A percentile compares a stretch with the other conserved stretches of the same genome.
These are phyloP conservation scores for Paracoccidioides lutzii DNA, from an alignment of 2,329 filamentous ascomycete species.

Conservation along the genomic window DNA sequence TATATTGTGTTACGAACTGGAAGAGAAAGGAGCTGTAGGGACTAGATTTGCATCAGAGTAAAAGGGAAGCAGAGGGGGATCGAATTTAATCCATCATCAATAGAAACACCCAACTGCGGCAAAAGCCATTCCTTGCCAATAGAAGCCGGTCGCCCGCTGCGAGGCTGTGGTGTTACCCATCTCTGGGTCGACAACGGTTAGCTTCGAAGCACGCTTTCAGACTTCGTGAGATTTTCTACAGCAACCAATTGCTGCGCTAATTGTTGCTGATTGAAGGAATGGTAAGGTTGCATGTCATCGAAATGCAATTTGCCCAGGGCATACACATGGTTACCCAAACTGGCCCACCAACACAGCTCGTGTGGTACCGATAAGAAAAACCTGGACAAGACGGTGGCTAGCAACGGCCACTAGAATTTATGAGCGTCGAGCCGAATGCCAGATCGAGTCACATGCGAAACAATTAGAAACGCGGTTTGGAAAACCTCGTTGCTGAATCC, in stretches of 20 bases:
- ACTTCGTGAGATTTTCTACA: neutral
- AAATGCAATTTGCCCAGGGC: neutral
- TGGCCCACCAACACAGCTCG: neutral
- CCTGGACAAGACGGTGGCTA: neutral
- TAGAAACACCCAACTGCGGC: neutral
- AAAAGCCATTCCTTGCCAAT: neutral
- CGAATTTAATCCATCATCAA: neutral
- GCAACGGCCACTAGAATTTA: neutral
- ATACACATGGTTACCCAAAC: neutral
- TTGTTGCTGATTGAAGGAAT: neutral
- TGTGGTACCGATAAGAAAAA: neutral
- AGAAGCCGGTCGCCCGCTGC: neutral
- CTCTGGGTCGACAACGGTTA: neutral
- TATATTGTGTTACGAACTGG: neutral
- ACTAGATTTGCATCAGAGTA: neutral
- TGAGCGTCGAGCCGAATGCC: neutral
- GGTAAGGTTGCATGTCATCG: neutral
- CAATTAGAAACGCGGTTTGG: neutral
- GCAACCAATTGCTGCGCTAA: neutral
- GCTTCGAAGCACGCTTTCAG: neutral
- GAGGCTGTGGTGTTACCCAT: neutral
- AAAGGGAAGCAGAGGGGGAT: neutral
- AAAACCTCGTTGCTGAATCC: neutral
- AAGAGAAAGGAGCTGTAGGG: neutral
- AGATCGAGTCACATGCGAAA: slow-evolving; percentile 1